Evolutionary conservation across 208 protist genomes (phyloP), one percentile per base, ranked within the genome.

Genomic region (Strigomonas culicis): DNA sequence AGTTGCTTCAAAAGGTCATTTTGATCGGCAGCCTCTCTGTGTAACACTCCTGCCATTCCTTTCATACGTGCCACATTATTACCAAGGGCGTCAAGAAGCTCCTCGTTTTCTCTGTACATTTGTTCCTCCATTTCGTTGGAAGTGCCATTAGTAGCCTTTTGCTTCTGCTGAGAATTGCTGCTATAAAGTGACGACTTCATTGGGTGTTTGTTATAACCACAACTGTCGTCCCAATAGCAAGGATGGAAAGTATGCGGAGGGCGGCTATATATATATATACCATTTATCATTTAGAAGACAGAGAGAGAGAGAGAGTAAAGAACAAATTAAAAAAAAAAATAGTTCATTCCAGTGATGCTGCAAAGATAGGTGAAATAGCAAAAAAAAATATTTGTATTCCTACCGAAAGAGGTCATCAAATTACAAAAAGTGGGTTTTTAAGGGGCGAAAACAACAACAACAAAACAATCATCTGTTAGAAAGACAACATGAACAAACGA

Each of bases 171-270:
- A 41, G 61, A 50, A 11, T 61, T 7, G 21, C 59, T 80, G 8
- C 65, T 63, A 53, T 88, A 93, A 4, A 93, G 73, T 13, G 78
- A 77, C 0, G 87, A 93, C 22, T 82, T 80, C 87, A 93, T 93
- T 55, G 17, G n/a, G 39, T n/a, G n/a, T n/a, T n/a, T n/a, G n/a
- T n/a, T n/a, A n/a, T n/a, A n/a, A n/a, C n/a, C n/a, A n/a, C n/a
- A n/a, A n/a, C n/a, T n/a, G n/a, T n/a, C n/a, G n/a, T n/a, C n/a
- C n/a, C n/a, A n/a, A n/a, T n/a, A n/a, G n/a, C n/a, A n/a, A n/a
- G n/a, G n/a, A n/a, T n/a, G n/a, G n/a, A n/a, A n/a, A n/a, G n/a
- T n/a, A n/a, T n/a, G n/a, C n/a, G n/a, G n/a, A n/a, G n/a, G n/a
- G n/a, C n/a, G n/a, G n/a, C n/a, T n/a, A n/a, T n/a, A n/a, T n/a